Conservation (phyloP, 225 moss, liverwort and hornwort species). For the Takakia lepidozioides region DNA sequence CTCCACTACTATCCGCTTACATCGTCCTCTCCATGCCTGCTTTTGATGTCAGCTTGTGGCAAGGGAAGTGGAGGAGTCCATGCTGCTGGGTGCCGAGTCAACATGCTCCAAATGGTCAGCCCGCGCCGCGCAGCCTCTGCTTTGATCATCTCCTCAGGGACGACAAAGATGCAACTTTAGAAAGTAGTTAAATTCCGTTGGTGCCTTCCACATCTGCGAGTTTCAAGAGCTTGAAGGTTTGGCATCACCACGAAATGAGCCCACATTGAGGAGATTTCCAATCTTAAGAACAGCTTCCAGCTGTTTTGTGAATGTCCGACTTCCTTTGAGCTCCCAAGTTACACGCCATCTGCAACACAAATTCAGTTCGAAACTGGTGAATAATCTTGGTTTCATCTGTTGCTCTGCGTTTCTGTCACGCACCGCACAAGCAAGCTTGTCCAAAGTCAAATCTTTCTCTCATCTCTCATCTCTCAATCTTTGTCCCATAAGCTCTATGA, state of each 20-base stretch:
- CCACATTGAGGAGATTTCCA: slow-evolving; percentile 87
- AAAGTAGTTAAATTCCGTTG: slow-evolving; percentile 83
- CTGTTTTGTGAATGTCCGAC: slow-evolving; percentile 72
- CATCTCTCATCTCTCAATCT: too few relatives aligned
- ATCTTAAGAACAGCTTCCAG: slow-evolving; percentile 87
- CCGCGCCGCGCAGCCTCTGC: slow-evolving; percentile 72
- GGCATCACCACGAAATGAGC: slow-evolving; percentile 84
- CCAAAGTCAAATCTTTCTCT: too few relatives aligned
- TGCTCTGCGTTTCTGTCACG: too few relatives aligned
- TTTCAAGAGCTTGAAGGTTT: slow-evolving; percentile 78
- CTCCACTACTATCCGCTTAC: slow-evolving; percentile 61
- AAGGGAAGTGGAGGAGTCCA: slow-evolving; percentile 32
- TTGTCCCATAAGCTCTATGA: too few relatives aligned
- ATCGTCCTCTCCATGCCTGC: slow-evolving; percentile 25
- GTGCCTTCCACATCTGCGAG: slow-evolving; percentile 84
- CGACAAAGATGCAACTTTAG: slow-evolving; percentile 86
- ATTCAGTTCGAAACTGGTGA: neutral
- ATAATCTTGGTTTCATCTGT: neutral
- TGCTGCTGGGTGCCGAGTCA: slow-evolving; percentile 24
- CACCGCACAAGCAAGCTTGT: too few relatives aligned
- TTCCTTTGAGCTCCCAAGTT: slow-evolving; percentile 78
- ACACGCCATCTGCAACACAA: slow-evolving; percentile 61
- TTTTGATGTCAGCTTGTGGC: slow-evolving; percentile 45
- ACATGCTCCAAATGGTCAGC: slow-evolving; percentile 29
- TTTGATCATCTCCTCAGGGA: slow-evolving; percentile 73